Percentiles rank a stretch among this genome's conserved stretches.
Conservation (phyloP, 2,329 filamentous ascomycete genomes). For the Curvularia eragrostidis region DNA sequence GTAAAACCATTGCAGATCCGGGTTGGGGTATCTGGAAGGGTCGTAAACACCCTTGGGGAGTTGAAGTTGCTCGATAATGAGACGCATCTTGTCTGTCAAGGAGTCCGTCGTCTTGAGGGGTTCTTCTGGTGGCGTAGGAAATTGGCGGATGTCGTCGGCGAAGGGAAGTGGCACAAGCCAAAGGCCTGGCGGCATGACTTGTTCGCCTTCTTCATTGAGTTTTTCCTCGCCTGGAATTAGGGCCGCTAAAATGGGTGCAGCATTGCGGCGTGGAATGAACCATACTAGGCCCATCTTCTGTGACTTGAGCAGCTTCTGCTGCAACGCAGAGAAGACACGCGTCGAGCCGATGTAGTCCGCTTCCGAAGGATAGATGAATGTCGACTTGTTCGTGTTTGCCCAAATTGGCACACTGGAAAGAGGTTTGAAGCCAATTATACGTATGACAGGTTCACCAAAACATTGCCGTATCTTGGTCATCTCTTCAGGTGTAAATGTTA, state of each 20-base stretch:
- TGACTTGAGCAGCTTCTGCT: constrained; percentile 81
- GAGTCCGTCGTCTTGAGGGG: constrained; percentile 62
- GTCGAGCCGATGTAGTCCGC: constrained; percentile 89
- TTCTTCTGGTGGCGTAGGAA: constrained; percentile 67
- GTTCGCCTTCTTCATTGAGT: constrained; percentile 67
- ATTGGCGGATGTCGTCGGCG: constrained; percentile 82
- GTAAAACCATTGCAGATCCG: constrained; percentile 96
- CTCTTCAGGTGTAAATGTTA: constrained; percentile 86
- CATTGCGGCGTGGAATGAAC: constrained; percentile 84
- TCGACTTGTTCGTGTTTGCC: constrained; percentile 85
- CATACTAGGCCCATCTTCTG: constrained; percentile 87
- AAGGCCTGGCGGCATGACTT: constrained; percentile 79
- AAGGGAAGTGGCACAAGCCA: constrained; percentile 91
- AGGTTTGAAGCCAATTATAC: constrained; percentile 93
- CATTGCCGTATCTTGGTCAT: constrained; percentile 72
- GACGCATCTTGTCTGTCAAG: constrained; percentile 81
- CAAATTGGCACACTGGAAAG: constrained; percentile 76
- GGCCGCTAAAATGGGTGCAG: constrained; percentile 78
- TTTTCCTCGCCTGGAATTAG: constrained; percentile 77
- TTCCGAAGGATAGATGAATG: constrained; percentile 93
- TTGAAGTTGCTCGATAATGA: constrained; percentile 83
- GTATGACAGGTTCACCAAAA: constrained; percentile 82
- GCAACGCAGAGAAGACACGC: constrained; percentile 87
- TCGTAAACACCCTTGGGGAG: constrained; percentile 86
- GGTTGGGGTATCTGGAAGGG: constrained; percentile 87